Percentiles rank a stretch among this genome's conserved stretches.
These are phyloP conservation scores for Penicillium tannophilum DNA, from an alignment of 495 filamentous ascomycete genomes.

Conservation along the genomic window DNA sequence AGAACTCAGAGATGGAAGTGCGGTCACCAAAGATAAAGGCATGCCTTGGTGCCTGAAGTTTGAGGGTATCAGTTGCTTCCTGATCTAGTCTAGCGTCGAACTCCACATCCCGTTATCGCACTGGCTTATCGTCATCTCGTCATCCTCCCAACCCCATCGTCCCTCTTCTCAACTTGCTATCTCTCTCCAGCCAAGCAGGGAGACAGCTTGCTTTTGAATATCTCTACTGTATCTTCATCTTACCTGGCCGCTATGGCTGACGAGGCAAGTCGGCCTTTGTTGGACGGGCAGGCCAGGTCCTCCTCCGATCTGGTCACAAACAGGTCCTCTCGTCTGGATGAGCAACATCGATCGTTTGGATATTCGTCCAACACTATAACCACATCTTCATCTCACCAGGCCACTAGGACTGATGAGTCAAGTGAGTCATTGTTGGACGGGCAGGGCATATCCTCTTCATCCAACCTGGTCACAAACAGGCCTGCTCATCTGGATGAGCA, in stretches of 20 bases:
- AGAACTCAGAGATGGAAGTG: constrained; percentile 5
- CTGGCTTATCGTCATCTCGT: constrained; percentile 6
- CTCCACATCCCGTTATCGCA: constrained; percentile 3
- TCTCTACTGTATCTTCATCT: background rate
- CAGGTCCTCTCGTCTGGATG: background rate
- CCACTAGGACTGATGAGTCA: constrained; percentile 40
- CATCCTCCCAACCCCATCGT: background rate
- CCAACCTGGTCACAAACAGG: too few relatives aligned
- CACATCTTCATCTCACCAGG: too few relatives aligned
- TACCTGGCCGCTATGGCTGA: constrained; percentile 36
- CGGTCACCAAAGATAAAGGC: constrained; percentile 1
- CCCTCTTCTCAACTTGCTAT: background rate
- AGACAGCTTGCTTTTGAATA: background rate
- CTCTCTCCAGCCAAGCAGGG: background rate
- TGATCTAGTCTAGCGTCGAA: background rate
- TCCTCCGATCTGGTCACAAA: constrained; percentile 13
- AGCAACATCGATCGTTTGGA: constrained; percentile 1
- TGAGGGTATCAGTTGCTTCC: background rate
- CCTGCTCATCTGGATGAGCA: too few relatives aligned
- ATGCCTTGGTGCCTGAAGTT: background rate
- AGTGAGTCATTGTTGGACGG: constrained; percentile 34
- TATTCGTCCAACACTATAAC: constrained; percentile 3
- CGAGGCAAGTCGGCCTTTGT: constrained; percentile 36
- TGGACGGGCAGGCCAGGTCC: constrained; percentile 28
- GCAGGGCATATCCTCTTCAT: constrained; percentile 14